A percentile compares a stretch with the other conserved stretches of the same genome.
Evolutionary conservation across 257 asterid species (phyloP).

Genomic region (Perilla frutescens): DNA sequence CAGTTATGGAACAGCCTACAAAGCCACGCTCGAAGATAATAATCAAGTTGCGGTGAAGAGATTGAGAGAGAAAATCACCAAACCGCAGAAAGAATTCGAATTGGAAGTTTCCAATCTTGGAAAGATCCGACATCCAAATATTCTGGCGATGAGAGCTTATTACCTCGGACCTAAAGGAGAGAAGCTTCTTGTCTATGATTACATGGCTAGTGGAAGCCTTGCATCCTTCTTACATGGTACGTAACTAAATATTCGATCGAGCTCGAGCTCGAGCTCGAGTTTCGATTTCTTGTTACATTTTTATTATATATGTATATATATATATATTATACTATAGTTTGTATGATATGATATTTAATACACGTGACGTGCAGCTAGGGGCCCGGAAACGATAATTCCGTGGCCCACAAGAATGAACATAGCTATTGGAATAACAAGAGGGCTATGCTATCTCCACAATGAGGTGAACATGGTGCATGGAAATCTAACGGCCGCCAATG

Average conservation of each 20-base stretch:
- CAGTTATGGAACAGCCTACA: constrained; percentile 82
- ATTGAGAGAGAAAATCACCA: constrained; percentile 87
- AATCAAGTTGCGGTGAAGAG: constrained; percentile 87
- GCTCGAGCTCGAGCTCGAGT: too few relatives aligned
- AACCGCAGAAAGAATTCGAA: constrained; percentile 84
- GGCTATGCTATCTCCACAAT: constrained; percentile 67
- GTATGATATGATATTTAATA: not conserved
- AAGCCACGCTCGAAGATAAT: constrained; percentile 87
- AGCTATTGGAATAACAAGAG: constrained; percentile 71
- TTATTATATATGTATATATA: not conserved
- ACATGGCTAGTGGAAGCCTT: constrained; percentile 85
- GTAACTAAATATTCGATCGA: not conserved
- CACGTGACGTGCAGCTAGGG: constrained; percentile 49
- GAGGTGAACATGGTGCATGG: constrained; percentile 56
- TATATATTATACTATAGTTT: not conserved
- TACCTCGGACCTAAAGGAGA: constrained; percentile 97
- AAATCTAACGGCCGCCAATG: constrained; percentile 63
- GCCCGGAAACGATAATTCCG: constrained; percentile 61
- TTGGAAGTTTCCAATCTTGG: constrained; percentile 79
- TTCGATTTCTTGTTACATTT: not conserved
- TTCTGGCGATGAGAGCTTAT: constrained; percentile 87
- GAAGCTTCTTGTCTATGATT: constrained; percentile 96
- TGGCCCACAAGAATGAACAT: constrained; percentile 84
- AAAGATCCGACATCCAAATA: constrained; percentile 67
- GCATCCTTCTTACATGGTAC: constrained; percentile 93